Base-by-base conservation (phyloP, 148 eudicot genomes). In the Rhododendron kiyosumense region DNA sequence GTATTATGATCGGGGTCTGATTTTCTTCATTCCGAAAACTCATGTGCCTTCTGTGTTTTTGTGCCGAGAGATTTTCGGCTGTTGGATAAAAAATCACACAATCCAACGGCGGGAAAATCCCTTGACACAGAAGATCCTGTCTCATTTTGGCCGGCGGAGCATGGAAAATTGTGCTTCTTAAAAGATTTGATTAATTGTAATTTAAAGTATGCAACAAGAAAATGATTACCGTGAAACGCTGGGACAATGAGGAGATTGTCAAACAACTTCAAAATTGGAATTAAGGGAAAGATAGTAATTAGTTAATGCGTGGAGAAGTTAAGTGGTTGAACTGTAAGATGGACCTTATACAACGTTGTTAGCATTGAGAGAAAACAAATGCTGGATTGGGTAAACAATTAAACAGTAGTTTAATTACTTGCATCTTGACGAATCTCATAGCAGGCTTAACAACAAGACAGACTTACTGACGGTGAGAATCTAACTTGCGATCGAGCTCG, bases 21-120 rank as follows among this genome's bases (percentile, higher is more conserved):
- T 36, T 36, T 36, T 0, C 3, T 36, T 3, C 2, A 36, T 36
- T 3, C 0, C 0, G 38, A 36, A 36, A 36, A 2, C 38, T 34
- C 36, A 0, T 36, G 38, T 36, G 38, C 38, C 2, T 36, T 0
- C 36, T 2, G 38, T 2, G 3, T 3, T 0, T 2, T 2, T 0
- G 38, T 36, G 38, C 4, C 0, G 38, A 36, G 38, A 2, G 2
- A 36, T 36, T 36, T 36, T 36, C 0, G 38, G 38, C 38, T 3
- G 3, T 36, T 36, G 38, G 38, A 2, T 2, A 36, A 36, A 34
- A 34, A 34, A 34, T 34, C 36, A 34, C 36, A 34, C 36, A 34
- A 34, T 34, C 2, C 36, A 34, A 34, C 36, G 36, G 38, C 38
- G 4, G 38, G 3, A 36, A 36, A 36, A 36, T 0, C 38, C 2